Evolutionary conservation across 805 yeast genomes (phyloP), one percentile per base, ranked within the genome.

Genomic region (Metschnikowia arizonensis): DNA sequence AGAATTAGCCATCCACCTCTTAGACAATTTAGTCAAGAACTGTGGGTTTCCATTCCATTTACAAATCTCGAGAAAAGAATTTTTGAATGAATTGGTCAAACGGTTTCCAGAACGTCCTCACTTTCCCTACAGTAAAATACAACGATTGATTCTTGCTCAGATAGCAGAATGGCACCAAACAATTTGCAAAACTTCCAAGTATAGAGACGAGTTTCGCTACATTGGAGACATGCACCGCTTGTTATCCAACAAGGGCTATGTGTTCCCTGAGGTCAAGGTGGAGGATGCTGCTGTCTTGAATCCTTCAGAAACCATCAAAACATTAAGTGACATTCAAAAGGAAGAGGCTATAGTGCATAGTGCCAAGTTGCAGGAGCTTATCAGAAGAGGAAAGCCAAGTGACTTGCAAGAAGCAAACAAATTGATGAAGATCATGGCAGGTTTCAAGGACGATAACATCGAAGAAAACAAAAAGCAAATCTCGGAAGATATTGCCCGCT

Each of bases 131-230:
- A 74, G 91, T 15, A 77, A 89, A 52, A 83, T 88, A 21, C 98
- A 93, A 63, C 74, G 88, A 61, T 74, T 89, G 56, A 81, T 91
- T 51, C 74, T 93, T 59, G 90, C 93, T 48, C 88, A 90, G 46
- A 85, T 93, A 58, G 96, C 91, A 65, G 98, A 93, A 65, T 93
- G 99, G 99, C 82, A 87, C 62, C 95, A 88, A 63, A 91, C 98
- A 1, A 81, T 93, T 45, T 91, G 97, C 66, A 82, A 83, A 58
- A 88, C 93, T 43, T 82, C 96, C 23, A 77, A 88, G 59, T 87
- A 93, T 65, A 88, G 87, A 62, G 95, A 89, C 35, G 99, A 93
- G 63, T 73, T 93, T 57, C 93, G 90, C 2, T 88, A 85, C 63
- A 86, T 93, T 54, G 80, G 93, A 54, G 99, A 93, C 61, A 93